Conservation (phyloP, 228 moss, liverwort and hornwort genomes). For the Sphagnum fallax region DNA sequence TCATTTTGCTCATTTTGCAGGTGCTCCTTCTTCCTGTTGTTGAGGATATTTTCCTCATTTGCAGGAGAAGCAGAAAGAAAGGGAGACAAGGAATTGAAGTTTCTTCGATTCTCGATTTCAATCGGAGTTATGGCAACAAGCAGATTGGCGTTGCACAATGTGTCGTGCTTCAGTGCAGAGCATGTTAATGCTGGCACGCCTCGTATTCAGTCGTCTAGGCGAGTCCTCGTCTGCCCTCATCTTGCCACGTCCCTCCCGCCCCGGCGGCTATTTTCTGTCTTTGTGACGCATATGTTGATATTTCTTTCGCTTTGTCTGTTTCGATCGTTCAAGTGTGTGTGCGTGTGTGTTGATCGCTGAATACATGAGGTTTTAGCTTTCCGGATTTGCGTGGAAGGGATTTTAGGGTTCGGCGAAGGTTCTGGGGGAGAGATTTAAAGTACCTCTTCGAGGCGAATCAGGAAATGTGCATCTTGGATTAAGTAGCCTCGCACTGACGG, state of each 20-base stretch:
- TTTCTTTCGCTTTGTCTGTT: neutral
- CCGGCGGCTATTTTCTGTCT: neutral
- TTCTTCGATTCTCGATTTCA: neutral
- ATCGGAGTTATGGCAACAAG: slow-evolving; percentile 2
- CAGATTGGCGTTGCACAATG: slow-evolving; percentile 2
- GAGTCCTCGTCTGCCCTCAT: neutral
- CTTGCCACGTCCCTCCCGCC: no score
- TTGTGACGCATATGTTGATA: neutral
- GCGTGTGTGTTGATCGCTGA: neutral
- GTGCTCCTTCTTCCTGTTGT: no score
- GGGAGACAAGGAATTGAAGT: no score
- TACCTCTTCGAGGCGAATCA: no score
- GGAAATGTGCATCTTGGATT: no score
- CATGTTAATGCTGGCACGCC: slow-evolving; percentile 1
- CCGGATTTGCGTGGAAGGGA: neutral
- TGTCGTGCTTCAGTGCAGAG: slow-evolving; percentile 4
- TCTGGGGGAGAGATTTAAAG: no score
- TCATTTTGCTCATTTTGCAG: no score
- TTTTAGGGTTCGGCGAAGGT: neutral
- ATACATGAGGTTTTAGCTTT: neutral
- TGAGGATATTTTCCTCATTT: no score
- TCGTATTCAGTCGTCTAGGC: slow-evolving; percentile 1
- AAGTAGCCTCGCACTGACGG: no score
- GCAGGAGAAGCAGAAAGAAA: no score
- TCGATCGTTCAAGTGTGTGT: neutral